Conservation (phyloP, 2,329 filamentous ascomycete species). For the Furcasterigmium furcatum region DNA sequence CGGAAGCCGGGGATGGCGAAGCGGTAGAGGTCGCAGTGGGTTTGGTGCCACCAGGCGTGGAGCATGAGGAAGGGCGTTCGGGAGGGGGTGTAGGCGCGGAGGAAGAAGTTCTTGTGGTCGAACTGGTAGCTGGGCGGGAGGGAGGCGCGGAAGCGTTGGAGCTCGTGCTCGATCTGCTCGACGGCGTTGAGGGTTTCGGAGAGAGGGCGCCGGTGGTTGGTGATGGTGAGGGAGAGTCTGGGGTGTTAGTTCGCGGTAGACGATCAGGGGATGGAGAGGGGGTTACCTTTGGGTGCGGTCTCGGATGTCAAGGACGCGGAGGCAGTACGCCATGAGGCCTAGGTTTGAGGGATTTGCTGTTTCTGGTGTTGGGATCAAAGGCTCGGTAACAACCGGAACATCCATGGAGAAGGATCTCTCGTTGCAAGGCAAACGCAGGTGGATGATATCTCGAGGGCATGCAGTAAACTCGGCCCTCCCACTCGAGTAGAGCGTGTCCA, state of each 20-base stretch:
- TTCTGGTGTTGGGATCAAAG: not conserved
- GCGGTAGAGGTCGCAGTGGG: slow-evolving; percentile 18
- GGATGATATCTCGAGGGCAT: slow-evolving; percentile 5
- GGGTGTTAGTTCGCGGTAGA: not conserved
- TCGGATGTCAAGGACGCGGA: slow-evolving; percentile 7
- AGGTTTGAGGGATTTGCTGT: not conserved
- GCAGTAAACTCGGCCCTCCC: slow-evolving; percentile 7
- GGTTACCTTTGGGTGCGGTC: slow-evolving; percentile 8
- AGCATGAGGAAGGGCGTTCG: slow-evolving; percentile 18
- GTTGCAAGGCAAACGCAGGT: slow-evolving; percentile 7
- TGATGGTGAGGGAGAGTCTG: slow-evolving; percentile 15
- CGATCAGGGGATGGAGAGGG: not conserved
- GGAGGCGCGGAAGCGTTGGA: slow-evolving; percentile 8
- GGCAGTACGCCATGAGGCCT: slow-evolving; percentile 7
- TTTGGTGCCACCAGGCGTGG: slow-evolving; percentile 20
- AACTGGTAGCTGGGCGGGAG: slow-evolving; percentile 11
- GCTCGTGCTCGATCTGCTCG: slow-evolving; percentile 4
- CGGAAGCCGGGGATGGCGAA: slow-evolving; percentile 15
- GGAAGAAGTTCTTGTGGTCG: slow-evolving; percentile 13
- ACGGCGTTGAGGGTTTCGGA: slow-evolving; percentile 6
- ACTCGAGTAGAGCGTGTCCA: slow-evolving; percentile 10
- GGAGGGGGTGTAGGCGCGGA: slow-evolving; percentile 15
- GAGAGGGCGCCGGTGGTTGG: slow-evolving; percentile 13
- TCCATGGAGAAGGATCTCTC: slow-evolving; percentile 7
- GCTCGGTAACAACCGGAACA: slow-evolving; percentile 7